These are phyloP conservation scores for Kandelia obovata DNA, from an alignment of 345 rosid genomes.

Conservation along the genomic window DNA sequence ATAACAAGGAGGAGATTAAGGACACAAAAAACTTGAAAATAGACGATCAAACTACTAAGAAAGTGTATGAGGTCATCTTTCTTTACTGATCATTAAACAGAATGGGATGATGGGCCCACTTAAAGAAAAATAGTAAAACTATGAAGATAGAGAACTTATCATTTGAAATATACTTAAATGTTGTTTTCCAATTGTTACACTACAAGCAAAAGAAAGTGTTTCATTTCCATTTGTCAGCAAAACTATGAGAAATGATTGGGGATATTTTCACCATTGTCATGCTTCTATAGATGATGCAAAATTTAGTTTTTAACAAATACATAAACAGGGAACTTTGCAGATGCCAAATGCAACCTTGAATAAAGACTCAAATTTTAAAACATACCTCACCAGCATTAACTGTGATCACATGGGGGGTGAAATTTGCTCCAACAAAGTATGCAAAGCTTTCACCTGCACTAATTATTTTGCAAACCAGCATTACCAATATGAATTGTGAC, in stretches of 20 bases:
- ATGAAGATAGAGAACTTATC: too few species aligned
- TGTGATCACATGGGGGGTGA: slow-evolving; percentile 79
- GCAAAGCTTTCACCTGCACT: slow-evolving; percentile 50
- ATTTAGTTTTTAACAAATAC: not conserved
- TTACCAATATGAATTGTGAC: not conserved
- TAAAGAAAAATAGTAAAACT: too few species aligned
- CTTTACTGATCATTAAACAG: not conserved
- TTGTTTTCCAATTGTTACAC: not conserved
- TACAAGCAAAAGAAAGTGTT: not conserved
- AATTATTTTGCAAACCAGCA: slow-evolving; percentile 12
- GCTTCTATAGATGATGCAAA: not conserved
- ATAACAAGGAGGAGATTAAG: slow-evolving; percentile 16
- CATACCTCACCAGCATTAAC: slow-evolving; percentile 93
- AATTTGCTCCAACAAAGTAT: slow-evolving; percentile 60
- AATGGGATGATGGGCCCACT: not conserved
- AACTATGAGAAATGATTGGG: not conserved
- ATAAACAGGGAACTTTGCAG: not conserved
- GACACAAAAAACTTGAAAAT: not conserved
- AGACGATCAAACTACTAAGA: not conserved
- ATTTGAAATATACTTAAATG: too few species aligned
- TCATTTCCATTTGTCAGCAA: not conserved
- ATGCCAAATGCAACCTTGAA: not conserved
- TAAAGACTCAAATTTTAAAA: not conserved
- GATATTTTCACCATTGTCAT: not conserved
- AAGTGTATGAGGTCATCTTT: not conserved